phyloP scores from a whole-genome alignment of 2,329 filamentous ascomycete genomes.

The Nakataea oryzae region DNA sequence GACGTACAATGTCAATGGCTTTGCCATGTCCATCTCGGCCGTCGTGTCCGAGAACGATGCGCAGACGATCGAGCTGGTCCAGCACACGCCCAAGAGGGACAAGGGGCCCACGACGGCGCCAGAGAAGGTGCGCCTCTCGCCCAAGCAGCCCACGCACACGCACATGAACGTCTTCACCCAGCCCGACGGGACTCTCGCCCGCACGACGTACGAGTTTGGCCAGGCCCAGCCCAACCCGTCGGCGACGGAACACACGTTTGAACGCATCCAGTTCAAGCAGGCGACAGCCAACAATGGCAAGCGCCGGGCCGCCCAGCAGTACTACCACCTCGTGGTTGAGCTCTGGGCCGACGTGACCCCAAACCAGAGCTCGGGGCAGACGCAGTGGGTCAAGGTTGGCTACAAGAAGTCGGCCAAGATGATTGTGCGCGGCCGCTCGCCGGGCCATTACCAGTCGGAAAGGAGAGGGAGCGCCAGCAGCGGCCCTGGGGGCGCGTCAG shows the following conservation, averaged over 20 bases:
- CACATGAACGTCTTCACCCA: conserved; percentile 36
- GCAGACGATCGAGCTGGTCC: conserved; percentile 74
- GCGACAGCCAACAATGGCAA: conserved; percentile 93
- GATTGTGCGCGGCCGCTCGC: conserved; percentile 77
- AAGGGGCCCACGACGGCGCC: conserved; percentile 74
- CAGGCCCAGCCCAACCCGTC: conserved; percentile 15
- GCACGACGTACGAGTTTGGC: conserved; percentile 30
- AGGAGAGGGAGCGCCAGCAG: conserved; percentile 59
- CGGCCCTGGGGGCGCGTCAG: conserved; percentile 54
- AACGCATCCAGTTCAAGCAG: conserved; percentile 89
- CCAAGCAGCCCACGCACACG: conserved; percentile 43
- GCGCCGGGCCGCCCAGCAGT: conserved; percentile 79
- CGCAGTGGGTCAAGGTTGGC: conserved; percentile 61
- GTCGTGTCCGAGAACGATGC: conserved; percentile 66
- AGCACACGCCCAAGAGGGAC: conserved; percentile 86
- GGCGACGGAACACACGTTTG: conserved; percentile 55
- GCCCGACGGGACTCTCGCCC: conserved; percentile 14
- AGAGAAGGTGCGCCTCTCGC: conserved; percentile 55
- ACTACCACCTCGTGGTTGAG: conserved; percentile 84
- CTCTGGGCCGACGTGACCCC: conserved; percentile 56
- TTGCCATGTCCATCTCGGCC: conserved; percentile 77
- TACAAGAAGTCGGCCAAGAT: conserved; percentile 66
- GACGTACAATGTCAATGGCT: conserved; percentile 57
- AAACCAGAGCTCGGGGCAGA: conserved; percentile 16
- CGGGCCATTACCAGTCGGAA: conserved; percentile 69